Conservation (phyloP, 225 moss, liverwort and hornwort genomes). For the Bryoerythrophyllum caledonicum region DNA sequence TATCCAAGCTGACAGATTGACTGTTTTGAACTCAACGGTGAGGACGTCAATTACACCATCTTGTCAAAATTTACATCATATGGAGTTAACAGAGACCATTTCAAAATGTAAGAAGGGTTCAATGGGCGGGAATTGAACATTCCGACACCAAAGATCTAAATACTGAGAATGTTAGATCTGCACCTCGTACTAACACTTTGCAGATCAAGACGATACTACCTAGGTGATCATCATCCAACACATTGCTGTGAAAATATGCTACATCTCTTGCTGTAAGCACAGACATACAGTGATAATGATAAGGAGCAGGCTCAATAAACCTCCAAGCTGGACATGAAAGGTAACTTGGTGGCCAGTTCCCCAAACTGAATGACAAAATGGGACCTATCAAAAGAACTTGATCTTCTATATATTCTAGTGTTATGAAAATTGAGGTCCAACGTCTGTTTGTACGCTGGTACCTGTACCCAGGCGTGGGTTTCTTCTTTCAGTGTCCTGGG, state of each 20-base stretch:
- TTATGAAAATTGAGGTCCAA: slow-evolving; percentile 45
- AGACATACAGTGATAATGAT: background rate
- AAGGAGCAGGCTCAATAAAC: slow-evolving; percentile 42
- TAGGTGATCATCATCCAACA: slow-evolving; percentile 12
- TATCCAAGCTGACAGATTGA: background rate
- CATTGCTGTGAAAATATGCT: slow-evolving; percentile 8
- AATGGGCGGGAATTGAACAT: background rate
- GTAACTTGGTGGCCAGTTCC: slow-evolving; percentile 35
- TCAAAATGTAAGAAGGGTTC: slow-evolving; percentile 31
- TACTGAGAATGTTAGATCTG: background rate
- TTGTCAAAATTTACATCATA: background rate
- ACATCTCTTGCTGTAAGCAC: background rate
- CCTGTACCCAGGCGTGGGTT: slow-evolving; percentile 48
- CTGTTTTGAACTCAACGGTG: background rate
- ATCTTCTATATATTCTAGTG: slow-evolving; percentile 23
- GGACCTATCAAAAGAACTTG: slow-evolving; percentile 42
- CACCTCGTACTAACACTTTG: slow-evolving; percentile 20
- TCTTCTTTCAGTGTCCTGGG: slow-evolving; percentile 26
- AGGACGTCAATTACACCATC: background rate
- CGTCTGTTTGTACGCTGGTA: slow-evolving; percentile 45
- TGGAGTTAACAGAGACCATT: slow-evolving; percentile 6
- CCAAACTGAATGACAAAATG: slow-evolving; percentile 45
- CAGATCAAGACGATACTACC: background rate
- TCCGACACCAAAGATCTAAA: background rate
- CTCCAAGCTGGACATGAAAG: slow-evolving; percentile 59